phyloP scores from a whole-genome alignment of 2,329 filamentous ascomycete species.

The Cytospora chrysosperma region DNA sequence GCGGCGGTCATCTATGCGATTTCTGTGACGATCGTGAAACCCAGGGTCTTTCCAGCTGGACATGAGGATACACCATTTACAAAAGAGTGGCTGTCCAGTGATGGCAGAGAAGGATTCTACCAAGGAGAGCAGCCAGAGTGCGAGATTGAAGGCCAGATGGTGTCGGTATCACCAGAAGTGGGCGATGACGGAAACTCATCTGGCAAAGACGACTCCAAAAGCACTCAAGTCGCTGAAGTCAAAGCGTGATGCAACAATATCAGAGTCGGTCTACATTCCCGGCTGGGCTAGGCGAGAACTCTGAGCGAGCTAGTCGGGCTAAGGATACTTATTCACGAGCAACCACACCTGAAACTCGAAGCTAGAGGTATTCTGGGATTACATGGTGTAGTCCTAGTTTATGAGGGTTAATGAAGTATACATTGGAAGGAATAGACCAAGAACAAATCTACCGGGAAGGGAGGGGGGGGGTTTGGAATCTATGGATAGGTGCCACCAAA shows the following conservation, averaged over 20 bases:
- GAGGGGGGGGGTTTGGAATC: too few relatives aligned
- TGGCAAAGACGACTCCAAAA: background rate
- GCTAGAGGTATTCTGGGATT: too few relatives aligned
- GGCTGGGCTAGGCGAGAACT: too few relatives aligned
- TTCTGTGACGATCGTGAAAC: conserved; percentile 26
- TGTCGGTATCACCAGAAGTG: background rate
- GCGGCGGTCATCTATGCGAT: conserved; percentile 31
- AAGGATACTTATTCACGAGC: too few relatives aligned
- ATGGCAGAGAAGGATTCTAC: background rate
- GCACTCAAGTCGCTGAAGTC: background rate
- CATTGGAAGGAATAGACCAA: too few relatives aligned
- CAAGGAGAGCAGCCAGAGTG: background rate
- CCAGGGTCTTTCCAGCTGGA: conserved; percentile 28
- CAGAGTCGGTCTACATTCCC: background rate
- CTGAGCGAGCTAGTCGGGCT: too few relatives aligned
- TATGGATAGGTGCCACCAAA: too few relatives aligned
- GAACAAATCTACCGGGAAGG: too few relatives aligned
- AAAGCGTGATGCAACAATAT: background rate
- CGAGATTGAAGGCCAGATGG: background rate
- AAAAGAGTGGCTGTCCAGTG: background rate
- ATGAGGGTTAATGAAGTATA: too few relatives aligned
- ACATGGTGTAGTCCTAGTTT: too few relatives aligned
- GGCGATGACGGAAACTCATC: background rate
- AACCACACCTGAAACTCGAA: too few relatives aligned
- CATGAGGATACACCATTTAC: background rate